Conservation (phyloP, 1,284 basidiomycete species). For the Boletus sp. region DNA sequence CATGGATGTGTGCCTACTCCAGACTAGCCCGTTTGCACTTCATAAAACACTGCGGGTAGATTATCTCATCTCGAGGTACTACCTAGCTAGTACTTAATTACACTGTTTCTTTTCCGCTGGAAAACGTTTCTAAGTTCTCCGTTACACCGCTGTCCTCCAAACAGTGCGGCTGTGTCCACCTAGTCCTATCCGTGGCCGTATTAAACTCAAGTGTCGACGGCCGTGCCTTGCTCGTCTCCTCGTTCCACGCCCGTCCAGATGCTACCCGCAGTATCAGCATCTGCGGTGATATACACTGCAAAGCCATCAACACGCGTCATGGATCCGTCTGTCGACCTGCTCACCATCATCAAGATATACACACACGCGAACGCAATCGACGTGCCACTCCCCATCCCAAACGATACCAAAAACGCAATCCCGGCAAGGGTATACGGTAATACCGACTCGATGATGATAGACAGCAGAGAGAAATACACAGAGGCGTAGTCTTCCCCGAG, state of each 20-base stretch:
- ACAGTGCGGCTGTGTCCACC: neutral
- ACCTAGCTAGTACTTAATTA: too few species aligned
- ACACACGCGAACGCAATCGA: constrained; percentile 20
- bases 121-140: neutral
- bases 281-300: constrained; percentile 28
- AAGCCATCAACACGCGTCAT: neutral
- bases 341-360: constrained; percentile 25
- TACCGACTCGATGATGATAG: constrained; percentile 28
- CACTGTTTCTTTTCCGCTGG: neutral
- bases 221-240: constrained; percentile 2
- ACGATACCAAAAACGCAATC: constrained; percentile 26
- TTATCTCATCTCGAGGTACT: too few species aligned
- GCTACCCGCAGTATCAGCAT: constrained; percentile 28
- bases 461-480: constrained; percentile 20
- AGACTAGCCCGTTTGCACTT: too few species aligned
- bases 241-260: constrained; percentile 19
- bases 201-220: constrained; percentile 18
- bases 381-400: constrained; percentile 15
- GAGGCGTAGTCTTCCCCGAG: constrained; percentile 23
- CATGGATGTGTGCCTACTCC: too few species aligned
- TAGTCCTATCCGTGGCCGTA: neutral
- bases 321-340: neutral
- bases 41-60: too few species aligned
- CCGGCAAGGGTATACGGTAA: constrained; percentile 28
- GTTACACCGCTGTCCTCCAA: neutral